phyloP scores from a whole-genome alignment of 2,329 filamentous ascomycete genomes.

The Aureobasidium sp. region DNA sequence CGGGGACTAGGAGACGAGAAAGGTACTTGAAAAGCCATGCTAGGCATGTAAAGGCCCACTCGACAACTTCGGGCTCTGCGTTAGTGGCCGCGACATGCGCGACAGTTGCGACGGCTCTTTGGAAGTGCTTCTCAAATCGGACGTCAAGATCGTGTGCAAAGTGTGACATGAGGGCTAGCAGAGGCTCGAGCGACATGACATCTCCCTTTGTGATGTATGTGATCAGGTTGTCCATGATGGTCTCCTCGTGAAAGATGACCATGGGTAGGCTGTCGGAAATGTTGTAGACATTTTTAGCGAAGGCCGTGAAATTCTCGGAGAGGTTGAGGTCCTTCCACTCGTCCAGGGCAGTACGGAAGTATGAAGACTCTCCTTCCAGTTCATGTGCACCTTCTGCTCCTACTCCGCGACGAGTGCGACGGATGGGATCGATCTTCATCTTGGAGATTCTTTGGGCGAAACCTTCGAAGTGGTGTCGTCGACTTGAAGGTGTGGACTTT shows the following conservation, averaged over 20 bases:
- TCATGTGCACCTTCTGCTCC: conserved; percentile 53
- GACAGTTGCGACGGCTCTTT: conserved; percentile 65
- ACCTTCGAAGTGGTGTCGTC: conserved; percentile 83
- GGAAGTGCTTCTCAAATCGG: conserved; percentile 83
- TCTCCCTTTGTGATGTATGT: conserved; percentile 72
- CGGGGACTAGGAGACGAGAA: conserved; percentile 75
- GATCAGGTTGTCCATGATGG: conserved; percentile 71
- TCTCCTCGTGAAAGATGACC: conserved; percentile 81
- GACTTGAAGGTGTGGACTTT: conserved; percentile 64
- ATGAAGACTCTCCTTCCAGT: conserved; percentile 74
- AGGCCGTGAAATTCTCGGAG: conserved; percentile 69
- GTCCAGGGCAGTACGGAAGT: conserved; percentile 73
- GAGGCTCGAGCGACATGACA: conserved; percentile 71
- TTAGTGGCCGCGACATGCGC: conserved; percentile 70
- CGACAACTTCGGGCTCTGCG: conserved; percentile 72
- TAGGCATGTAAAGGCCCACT: conserved; percentile 92
- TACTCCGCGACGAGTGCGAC: conserved; percentile 58
- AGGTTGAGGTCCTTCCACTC: conserved; percentile 92
- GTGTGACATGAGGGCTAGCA: conserved; percentile 80
- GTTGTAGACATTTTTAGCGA: conserved; percentile 66
- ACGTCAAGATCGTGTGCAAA: conserved; percentile 90
- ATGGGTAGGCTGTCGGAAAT: conserved; percentile 86
- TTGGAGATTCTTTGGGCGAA: conserved; percentile 87
- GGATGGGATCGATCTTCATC: conserved; percentile 87
- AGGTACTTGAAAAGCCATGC: conserved; percentile 98